These are phyloP conservation scores for Pseudopyrenochaeta lycopersici DNA, from an alignment of 2,329 filamentous ascomycete genomes.

Conservation along the genomic window DNA sequence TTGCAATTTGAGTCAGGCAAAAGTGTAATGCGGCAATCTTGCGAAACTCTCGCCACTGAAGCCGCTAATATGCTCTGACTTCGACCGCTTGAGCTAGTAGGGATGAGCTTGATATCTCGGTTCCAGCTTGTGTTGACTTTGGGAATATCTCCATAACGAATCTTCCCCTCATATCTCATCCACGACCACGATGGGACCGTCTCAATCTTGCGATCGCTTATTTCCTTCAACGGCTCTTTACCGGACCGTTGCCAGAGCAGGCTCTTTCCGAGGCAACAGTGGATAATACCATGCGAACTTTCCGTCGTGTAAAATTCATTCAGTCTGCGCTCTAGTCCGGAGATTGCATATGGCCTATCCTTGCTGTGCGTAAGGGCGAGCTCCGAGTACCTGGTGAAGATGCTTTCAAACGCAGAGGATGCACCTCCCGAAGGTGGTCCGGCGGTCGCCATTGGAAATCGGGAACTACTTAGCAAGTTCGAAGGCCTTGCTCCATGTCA, in stretches of 20 bases:
- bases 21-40: neutral
- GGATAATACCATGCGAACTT: neutral
- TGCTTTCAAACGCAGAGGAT: neutral
- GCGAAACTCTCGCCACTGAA: neutral
- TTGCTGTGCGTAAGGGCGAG: neutral
- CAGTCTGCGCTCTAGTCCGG: slow-evolving; percentile 2
- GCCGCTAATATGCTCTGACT: too few species aligned
- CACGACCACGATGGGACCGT: slow-evolving; percentile 4
- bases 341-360: slow-evolving; percentile 5
- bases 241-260: too few species aligned
- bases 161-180: neutral
- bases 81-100: too few species aligned
- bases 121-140: neutral
- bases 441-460: neutral
- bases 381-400: slow-evolving; percentile 3
- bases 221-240: neutral
- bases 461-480: slow-evolving; percentile 9
- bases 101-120: too few species aligned
- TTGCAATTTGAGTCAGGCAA: neutral
- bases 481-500: neutral
- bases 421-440: slow-evolving; percentile 1
- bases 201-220: neutral
- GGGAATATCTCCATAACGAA: neutral
- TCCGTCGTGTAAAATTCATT: neutral
- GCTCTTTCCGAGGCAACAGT: too few species aligned